phyloP scores from a whole-genome alignment of 352 stramenopile species.

The Hyaloperonospora brassicae region DNA sequence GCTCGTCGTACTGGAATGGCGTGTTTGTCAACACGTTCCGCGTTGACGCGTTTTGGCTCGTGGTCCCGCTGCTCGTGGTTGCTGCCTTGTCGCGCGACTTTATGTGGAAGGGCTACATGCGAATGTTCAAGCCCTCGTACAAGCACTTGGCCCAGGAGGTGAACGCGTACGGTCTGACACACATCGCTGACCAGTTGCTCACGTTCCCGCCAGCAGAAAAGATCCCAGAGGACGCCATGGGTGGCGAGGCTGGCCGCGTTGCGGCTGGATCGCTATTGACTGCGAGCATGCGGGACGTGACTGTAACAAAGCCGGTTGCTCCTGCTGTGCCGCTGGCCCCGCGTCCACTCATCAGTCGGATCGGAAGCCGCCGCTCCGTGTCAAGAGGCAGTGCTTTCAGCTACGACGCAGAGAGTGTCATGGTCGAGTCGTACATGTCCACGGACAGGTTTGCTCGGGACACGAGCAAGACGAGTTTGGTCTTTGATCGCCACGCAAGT shows the following conservation, averaged over 20 bases:
- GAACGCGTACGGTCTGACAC: conserved; percentile 47
- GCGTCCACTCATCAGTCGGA: conserved; percentile 21
- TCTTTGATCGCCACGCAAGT: conserved; percentile 79
- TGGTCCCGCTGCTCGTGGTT: conserved; percentile 66
- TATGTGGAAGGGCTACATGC: conserved; percentile 76
- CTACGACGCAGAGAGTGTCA: conserved; percentile 84
- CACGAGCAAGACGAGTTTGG: conserved; percentile 34
- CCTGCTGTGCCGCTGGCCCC: conserved; percentile 26
- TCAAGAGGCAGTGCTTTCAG: conserved; percentile 77
- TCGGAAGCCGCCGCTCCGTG: conserved; percentile 27
- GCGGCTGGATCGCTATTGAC: conserved; percentile 16
- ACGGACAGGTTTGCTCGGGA: conserved; percentile 53
- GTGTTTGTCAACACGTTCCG: conserved; percentile 69
- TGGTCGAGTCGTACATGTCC: conserved; percentile 85
- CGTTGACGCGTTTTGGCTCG: conserved; percentile 64
- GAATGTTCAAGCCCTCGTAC: conserved; percentile 76
- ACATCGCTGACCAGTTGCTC: conserved; percentile 61
- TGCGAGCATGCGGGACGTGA: conserved; percentile 20
- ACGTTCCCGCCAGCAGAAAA: conserved; percentile 70
- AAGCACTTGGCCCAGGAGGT: conserved; percentile 84
- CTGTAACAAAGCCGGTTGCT: conserved; percentile 24
- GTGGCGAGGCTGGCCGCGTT: conserved; percentile 25
- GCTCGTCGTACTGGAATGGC: conserved; percentile 77
- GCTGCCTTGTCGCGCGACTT: conserved; percentile 66
- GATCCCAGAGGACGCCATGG: conserved; percentile 42